Conservation (phyloP, 192 early-diverging fungal genomes). For the Funneliformis mosseae region DNA sequence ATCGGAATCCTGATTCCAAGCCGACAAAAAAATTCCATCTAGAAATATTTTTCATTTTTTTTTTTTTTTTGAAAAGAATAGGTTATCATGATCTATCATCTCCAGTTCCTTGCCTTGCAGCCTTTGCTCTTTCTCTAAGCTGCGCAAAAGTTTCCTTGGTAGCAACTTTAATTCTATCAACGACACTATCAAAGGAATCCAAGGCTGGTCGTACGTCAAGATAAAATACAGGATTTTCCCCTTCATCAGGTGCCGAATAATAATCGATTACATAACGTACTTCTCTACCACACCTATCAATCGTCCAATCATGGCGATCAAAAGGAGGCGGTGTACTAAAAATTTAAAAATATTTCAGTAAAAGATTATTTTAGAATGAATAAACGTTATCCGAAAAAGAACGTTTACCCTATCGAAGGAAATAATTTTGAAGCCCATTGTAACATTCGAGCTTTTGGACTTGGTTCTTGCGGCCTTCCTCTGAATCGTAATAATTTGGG, state of each 20-base stretch:
- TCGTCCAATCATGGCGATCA: conserved; percentile 97
- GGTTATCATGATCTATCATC: background rate
- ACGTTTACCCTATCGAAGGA: conserved; percentile 60
- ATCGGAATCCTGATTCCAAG: too few species aligned
- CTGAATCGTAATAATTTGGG: conserved; percentile 80
- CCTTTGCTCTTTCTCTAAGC: conserved; percentile 37
- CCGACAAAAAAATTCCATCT: too few species aligned
- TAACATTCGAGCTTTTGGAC: conserved; percentile 67
- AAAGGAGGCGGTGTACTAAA: conserved; percentile 83
- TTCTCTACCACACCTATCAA: conserved; percentile 86
- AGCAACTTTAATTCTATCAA: conserved; percentile 67
- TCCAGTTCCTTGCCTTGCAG: background rate
- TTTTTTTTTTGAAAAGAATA: too few species aligned
- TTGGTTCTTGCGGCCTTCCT: conserved; percentile 79
- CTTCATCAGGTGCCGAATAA: conserved; percentile 78
- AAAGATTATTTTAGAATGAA: too few species aligned
- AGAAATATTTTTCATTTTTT: too few species aligned
- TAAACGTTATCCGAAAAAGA: too few species aligned
- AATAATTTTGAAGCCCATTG: conserved; percentile 45
- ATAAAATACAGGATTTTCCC: conserved; percentile 82
- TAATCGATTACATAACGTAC: conserved; percentile 98
- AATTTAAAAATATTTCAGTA: background rate
- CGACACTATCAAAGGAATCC: conserved; percentile 69
- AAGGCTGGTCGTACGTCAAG: conserved; percentile 94
- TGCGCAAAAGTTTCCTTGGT: conserved; percentile 52